A percentile compares a stretch with the other conserved stretches of the same genome.
Conservation (phyloP, 1,284 basidiomycete species). For the Lignosus rhinocerotis region DNA sequence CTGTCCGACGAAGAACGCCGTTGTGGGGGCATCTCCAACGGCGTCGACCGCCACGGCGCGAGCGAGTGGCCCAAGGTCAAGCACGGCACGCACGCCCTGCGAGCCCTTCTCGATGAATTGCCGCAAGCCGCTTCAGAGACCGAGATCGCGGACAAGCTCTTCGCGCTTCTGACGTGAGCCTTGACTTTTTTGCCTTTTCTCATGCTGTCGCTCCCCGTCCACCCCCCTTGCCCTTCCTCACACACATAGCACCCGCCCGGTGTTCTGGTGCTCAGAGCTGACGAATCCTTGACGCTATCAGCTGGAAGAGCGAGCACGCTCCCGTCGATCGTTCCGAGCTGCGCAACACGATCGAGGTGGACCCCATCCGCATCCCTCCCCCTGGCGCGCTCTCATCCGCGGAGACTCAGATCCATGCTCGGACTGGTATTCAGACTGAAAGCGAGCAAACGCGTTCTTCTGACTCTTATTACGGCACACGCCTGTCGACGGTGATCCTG, state of each 20-base stretch:
- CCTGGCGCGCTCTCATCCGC: neutral
- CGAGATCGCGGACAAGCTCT: slow-evolving; percentile 55
- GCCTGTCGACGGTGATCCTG: slow-evolving; percentile 71
- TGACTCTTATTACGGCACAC: slow-evolving; percentile 59
- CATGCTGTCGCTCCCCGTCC: slow-evolving; percentile 1
- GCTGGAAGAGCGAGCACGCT: slow-evolving; percentile 35
- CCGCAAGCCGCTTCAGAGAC: slow-evolving; percentile 44
- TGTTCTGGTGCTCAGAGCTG: neutral
- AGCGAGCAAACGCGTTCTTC: slow-evolving; percentile 13
- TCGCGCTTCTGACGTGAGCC: slow-evolving; percentile 66
- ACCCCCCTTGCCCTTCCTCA: neutral
- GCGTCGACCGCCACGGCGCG: slow-evolving; percentile 58
- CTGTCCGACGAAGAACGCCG: slow-evolving; percentile 49
- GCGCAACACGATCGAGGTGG: slow-evolving; percentile 61
- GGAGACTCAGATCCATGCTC: neutral
- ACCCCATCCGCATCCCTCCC: slow-evolving; percentile 39
- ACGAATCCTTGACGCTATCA: slow-evolving; percentile 27
- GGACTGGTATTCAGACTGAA: neutral
- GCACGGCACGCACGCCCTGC: slow-evolving; percentile 53
- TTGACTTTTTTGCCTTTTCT: slow-evolving; percentile 17
- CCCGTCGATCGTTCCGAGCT: slow-evolving; percentile 52
- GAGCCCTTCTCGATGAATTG: slow-evolving; percentile 38
- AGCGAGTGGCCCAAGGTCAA: slow-evolving; percentile 72
- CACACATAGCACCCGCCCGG: no score
- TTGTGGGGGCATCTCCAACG: slow-evolving; percentile 70